Base-by-base conservation (phyloP, 75 land plant species). In the Cryptomeria japonica region DNA sequence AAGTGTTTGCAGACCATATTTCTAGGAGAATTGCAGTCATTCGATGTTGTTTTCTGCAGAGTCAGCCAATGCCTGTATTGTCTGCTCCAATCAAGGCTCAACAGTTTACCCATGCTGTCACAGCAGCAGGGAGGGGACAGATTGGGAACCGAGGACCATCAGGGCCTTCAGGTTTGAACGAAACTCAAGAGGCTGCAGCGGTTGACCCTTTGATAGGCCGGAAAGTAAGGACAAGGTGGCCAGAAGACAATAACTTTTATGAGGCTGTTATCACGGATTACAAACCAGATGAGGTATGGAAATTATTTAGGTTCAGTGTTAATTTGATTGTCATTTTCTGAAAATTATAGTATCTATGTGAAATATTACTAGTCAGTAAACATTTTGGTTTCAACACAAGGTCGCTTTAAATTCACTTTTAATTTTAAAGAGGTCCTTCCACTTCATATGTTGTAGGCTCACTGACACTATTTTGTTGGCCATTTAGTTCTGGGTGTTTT, bases 221-320 rank as follows among this genome's bases (percentile, higher is more conserved):
- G 83, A 90, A 88, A 87, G 93, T 94, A 19, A 91, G 80, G 89
- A 94, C 93, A 86, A 47, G 95, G 68, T 94, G 95, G 95, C 95
- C 95, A 76, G 95, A 86, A 13, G 95, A 94, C 83, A 94, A 94
- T 79, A 89, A 70, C 37, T 93, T 93, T 77, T 94, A 94, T 82
- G 95, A 94, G 64, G 95, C 95, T 28, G 87, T 94, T 22, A 90
- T 94, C 25, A 92, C 90, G 18, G 93, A 93, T 87, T 93, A 90
- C 84, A 84, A 93, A 80, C 55, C 89, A 31, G 87, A 84, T 32
- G 82, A 56, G 88, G 91, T 90, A 78, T 34, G 28, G 58, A 36
- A 55, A 19, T 83, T 14, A 44, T n/a, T 86, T 56, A 34, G 22
- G 38, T 31, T 39, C 25, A 39, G 10, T 36, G 25, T 76, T 49